Evolutionary conservation across 106 monocot species (phyloP).

Genomic region (Hemerocallis citrina): DNA sequence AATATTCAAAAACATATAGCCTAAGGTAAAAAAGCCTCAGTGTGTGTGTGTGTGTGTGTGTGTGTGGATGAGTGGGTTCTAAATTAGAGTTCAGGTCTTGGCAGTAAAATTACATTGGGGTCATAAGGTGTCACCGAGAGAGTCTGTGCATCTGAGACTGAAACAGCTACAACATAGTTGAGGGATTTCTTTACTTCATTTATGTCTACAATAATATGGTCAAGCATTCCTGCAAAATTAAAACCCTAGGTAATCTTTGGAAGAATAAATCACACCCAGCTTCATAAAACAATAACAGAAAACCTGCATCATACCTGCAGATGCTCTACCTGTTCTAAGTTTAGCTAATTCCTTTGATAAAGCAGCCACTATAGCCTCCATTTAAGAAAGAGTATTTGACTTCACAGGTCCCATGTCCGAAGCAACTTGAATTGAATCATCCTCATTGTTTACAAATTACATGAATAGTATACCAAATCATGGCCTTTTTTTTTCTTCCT

Average conservation of each 20-base stretch:
- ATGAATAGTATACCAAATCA: no score
- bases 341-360: conserved; percentile 79
- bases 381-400: conserved; percentile 46
- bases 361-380: conserved; percentile 78
- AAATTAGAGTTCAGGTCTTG: not conserved
- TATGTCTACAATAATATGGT: conserved; percentile 88
- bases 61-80: no score
- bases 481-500: no score
- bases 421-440: conserved; percentile 42
- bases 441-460: conserved; percentile 50
- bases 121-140: conserved; percentile 93
- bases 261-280: not conserved
- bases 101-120: conserved; percentile 46
- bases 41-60: no score
- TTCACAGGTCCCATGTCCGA: conserved; percentile 76
- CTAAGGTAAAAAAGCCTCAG: no score
- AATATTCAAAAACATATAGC: no score
- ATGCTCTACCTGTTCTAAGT: conserved; percentile 86
- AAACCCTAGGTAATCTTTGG: not conserved
- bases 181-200: conserved; percentile 63
- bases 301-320: conserved; percentile 39
- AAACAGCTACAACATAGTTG: conserved; percentile 83
- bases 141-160: conserved; percentile 71
- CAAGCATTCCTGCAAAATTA: conserved; percentile 63
- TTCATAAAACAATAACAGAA: not conserved